Conservation (phyloP, 2,329 filamentous ascomycete genomes). For the Scleromitrula shiraiana region DNA sequence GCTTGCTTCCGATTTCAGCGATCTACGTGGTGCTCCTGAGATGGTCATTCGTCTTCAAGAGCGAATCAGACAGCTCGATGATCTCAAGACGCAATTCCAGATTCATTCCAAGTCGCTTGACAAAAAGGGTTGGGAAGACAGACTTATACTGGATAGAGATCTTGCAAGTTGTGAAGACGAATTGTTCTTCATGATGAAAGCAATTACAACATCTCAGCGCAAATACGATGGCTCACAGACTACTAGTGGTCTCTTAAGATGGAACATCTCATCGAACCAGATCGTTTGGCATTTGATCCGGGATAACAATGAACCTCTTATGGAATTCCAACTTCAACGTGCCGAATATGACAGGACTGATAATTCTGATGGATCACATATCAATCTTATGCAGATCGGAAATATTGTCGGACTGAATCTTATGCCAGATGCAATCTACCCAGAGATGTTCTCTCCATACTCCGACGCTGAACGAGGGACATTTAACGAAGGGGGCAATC, state of each 20-base stretch:
- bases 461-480: constrained; percentile 55
- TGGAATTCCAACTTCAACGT: constrained; percentile 87
- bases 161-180: constrained; percentile 88
- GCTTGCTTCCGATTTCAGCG: constrained; percentile 96
- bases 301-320: constrained; percentile 76
- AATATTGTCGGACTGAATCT: constrained; percentile 85
- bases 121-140: constrained; percentile 83
- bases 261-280: constrained; percentile 89
- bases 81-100: constrained; percentile 95
- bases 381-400: constrained; percentile 83
- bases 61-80: constrained; percentile 85
- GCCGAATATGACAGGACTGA: constrained; percentile 92
- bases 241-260: constrained; percentile 74
- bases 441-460: constrained; percentile 91
- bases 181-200: constrained; percentile 99
- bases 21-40: constrained; percentile 84
- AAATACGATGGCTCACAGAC: constrained; percentile 70
- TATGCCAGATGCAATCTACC: constrained; percentile 83
- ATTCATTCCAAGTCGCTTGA: constrained; percentile 83
- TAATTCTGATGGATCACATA: constrained; percentile 93
- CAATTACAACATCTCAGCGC: constrained; percentile 91
- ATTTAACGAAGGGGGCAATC: constrained; percentile 48
- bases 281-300: constrained; percentile 96
- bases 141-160: constrained; percentile 81
- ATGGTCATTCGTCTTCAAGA: constrained; percentile 89